phyloP scores from a whole-genome alignment of 768 basidiomycete genomes.

The Steccherinum ochraceum region DNA sequence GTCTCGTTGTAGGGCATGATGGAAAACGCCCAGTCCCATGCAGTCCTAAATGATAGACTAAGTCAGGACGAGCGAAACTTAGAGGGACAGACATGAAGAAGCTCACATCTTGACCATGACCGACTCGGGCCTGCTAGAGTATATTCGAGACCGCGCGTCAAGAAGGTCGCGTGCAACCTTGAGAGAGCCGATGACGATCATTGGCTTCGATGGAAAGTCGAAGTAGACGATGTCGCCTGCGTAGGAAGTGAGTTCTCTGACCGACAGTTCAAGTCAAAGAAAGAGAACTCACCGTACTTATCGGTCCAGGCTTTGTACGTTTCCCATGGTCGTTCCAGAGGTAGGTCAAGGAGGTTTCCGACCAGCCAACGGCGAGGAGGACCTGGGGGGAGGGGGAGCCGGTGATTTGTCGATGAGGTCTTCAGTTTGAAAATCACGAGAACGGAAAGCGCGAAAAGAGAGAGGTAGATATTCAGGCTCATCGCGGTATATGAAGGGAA shows the following conservation, averaged over 20 bases:
- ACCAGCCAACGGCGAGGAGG: slow-evolving; percentile 8
- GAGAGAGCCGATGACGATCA: neutral
- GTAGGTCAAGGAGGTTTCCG: slow-evolving; percentile 16
- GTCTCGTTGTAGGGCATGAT: neutral
- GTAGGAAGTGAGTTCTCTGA: too few relatives aligned
- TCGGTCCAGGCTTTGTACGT: slow-evolving; percentile 12
- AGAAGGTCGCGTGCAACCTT: neutral
- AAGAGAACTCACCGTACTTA: slow-evolving; percentile 11
- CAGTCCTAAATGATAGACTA: neutral
- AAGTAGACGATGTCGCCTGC: neutral
- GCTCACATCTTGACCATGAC: neutral
- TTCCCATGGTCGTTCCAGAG: slow-evolving; percentile 7
- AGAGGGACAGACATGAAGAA: too few relatives aligned
- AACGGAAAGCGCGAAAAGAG: too few relatives aligned
- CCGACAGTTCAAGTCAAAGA: too few relatives aligned
- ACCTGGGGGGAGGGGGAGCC: slow-evolving; percentile 9
- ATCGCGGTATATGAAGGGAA: too few relatives aligned
- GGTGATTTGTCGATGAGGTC: neutral
- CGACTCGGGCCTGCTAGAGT: neutral
- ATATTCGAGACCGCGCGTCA: neutral
- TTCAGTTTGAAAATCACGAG: too few relatives aligned
- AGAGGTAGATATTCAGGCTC: too few relatives aligned
- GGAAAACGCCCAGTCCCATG: neutral
- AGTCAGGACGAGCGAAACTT: too few relatives aligned
- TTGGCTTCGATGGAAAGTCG: neutral